Conservation (phyloP, 495 filamentous ascomycete species). For the Penicillium ochrochloron region DNA sequence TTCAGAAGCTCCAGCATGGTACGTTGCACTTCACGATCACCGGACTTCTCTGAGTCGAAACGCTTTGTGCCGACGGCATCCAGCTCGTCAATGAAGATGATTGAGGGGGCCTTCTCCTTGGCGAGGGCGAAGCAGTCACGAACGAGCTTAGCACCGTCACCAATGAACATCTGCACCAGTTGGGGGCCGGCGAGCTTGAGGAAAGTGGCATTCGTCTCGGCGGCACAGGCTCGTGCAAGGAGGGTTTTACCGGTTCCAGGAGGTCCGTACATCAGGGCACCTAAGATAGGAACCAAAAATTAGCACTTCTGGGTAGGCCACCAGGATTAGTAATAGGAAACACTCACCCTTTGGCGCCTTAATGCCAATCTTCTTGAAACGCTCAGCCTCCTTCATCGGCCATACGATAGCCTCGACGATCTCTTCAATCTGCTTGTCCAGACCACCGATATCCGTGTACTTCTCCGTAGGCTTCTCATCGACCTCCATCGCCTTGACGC, state of each 20-base stretch:
- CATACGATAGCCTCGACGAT: slow-evolving; percentile 99
- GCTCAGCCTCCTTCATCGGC: slow-evolving; percentile 99
- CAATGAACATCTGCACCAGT: slow-evolving; percentile 99
- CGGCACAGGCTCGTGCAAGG: slow-evolving; percentile 93
- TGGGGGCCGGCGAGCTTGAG: slow-evolving; percentile 98
- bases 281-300: slow-evolving; percentile 47
- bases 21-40: slow-evolving; percentile 96
- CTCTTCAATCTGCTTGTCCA: slow-evolving; percentile 99
- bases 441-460: slow-evolving; percentile 95
- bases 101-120: slow-evolving; percentile 97
- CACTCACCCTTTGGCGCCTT: slow-evolving; percentile 96
- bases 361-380: slow-evolving; percentile 99
- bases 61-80: slow-evolving; percentile 98
- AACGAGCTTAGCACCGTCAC: slow-evolving; percentile 96
- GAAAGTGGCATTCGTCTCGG: slow-evolving; percentile 98
- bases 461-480: slow-evolving; percentile 99
- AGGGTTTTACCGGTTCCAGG: slow-evolving; percentile 97
- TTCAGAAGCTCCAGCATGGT: slow-evolving; percentile 99
- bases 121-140: slow-evolving; percentile 96
- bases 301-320: slow-evolving; percentile 13
- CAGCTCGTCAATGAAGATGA: slow-evolving; percentile 99
- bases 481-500: slow-evolving; percentile 99
- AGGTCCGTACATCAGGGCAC: slow-evolving; percentile 97
- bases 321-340: not conserved
- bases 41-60: slow-evolving; percentile 98